Evolutionary conservation across 2,329 filamentous ascomycete species (phyloP).

Genomic region (Stachybotrys echinatus): DNA sequence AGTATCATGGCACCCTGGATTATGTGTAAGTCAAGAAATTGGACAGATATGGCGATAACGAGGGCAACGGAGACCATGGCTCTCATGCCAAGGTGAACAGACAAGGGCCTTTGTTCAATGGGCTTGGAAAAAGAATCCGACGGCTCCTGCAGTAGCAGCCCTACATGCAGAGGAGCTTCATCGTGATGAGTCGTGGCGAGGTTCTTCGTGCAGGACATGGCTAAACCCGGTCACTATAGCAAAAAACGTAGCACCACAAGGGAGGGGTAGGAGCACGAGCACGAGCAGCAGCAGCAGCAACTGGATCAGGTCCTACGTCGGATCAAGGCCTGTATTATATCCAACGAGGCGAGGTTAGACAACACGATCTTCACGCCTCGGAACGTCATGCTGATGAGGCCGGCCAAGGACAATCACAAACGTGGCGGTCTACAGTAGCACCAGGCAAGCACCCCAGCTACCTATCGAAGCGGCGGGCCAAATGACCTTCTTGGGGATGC

Average conservation of each 20-base stretch:
- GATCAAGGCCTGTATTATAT: too few species aligned
- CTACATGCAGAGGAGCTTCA: neutral
- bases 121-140: slow-evolving; percentile 6
- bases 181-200: neutral
- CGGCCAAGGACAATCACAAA: neutral
- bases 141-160: neutral
- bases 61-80: slow-evolving; percentile 40
- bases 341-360: too few species aligned
- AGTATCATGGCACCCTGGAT: slow-evolving; percentile 45
- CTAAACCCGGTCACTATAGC: neutral
- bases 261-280: neutral
- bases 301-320: too few species aligned
- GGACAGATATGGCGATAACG: slow-evolving; percentile 45
- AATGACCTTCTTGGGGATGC: too few species aligned
- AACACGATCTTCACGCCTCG: too few species aligned
- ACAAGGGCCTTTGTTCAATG: slow-evolving; percentile 44
- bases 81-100: slow-evolving; percentile 46
- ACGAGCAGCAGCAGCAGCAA: too few species aligned
- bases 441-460: too few species aligned
- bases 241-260: too few species aligned
- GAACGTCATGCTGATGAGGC: neutral
- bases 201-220: neutral
- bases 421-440: neutral
- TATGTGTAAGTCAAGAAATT: slow-evolving; percentile 41
- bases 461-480: too few species aligned